Base-by-base conservation (phyloP, 768 basidiomycete genomes). In the Macrolepiota dolichaula region DNA sequence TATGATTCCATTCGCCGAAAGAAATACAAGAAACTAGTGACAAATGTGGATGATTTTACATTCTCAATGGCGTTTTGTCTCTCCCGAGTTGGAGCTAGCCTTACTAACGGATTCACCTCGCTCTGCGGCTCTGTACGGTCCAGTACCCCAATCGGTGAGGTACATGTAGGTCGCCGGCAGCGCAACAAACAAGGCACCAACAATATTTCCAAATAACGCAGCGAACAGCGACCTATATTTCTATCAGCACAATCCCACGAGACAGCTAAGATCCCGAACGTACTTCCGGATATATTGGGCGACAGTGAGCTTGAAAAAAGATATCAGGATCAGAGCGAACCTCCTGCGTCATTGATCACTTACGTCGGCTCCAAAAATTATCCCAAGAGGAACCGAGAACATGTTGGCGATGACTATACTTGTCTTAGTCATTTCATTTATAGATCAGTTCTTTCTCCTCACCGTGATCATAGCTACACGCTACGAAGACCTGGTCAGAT, bases 391-490 rank as follows among this genome's bases (percentile, higher is more conserved):
- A 7, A 91, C 73, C 3, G 84, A 88, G 70, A 85, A 90, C 89
- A 91, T 90, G 68, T 91, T 91, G 19, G 89, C 89, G 27, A 88
- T 74, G 10, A 88, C 87, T 87, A 50, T 15, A 49, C 37, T 35
- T 32, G 35, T 38, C 24, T 47, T 36, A 53, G n/a, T 50, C n/a
- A 12, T 12, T 29, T 37, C 51, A n/a, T 42, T 2, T 6, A 51
- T 15, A 13, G 7, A 12, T 29, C 9, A 13, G 36, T n/a, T 57
- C 32, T 17, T 42, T 7, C 29, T 58, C 63, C 77, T 59, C 69
- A 84, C 88, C 86, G 76, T 91, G 89, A 66, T 91, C 89, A 64
- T 79, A 89, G 12, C 82, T 81, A 63, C 85, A 86, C 0, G 89
- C 79, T 5, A 91, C 88, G 68, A 90, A 91, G 24, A 87, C 76